Percentiles rank a stretch among this genome's conserved stretches.
Evolutionary conservation across 169 alveolate genomes (phyloP).

Genomic region (Plasmodium sp.): DNA sequence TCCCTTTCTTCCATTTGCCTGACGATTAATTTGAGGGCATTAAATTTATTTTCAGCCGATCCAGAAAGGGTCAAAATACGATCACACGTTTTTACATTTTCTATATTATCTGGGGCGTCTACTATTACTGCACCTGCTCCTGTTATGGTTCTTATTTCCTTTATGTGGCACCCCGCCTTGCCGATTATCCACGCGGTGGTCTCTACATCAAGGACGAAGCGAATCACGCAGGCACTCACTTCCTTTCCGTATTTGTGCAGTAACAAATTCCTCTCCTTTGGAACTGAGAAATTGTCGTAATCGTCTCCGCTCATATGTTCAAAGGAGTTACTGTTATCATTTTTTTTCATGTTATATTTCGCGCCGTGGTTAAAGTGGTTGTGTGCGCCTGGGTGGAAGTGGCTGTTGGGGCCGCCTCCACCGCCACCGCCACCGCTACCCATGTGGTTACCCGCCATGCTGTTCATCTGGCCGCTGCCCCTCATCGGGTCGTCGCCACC

Average conservation of each 20-base stretch:
- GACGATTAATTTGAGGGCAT: slow-evolving; percentile 62
- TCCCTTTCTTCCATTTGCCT: slow-evolving; percentile 75
- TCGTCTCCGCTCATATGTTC: slow-evolving; percentile 6
- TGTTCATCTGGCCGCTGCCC: neutral
- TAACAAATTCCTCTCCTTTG: slow-evolving; percentile 33
- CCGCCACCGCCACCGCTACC: neutral
- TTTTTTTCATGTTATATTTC: slow-evolving; percentile 39
- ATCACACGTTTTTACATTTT: slow-evolving; percentile 72
- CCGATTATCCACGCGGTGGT: slow-evolving; percentile 74
- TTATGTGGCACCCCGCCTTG: slow-evolving; percentile 60
- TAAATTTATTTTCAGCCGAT: slow-evolving; percentile 69
- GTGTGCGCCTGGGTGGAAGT: neutral
- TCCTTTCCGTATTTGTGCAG: slow-evolving; percentile 54
- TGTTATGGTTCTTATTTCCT: slow-evolving; percentile 58
- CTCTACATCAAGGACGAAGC: slow-evolving; percentile 66
- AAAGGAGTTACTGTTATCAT: slow-evolving; percentile 32
- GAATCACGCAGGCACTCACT: slow-evolving; percentile 53
- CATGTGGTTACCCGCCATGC: neutral
- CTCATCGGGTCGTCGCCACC: neutral
- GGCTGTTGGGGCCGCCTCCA: neutral
- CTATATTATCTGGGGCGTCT: slow-evolving; percentile 66
- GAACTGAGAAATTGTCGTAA: slow-evolving; percentile 38
- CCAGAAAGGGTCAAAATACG: slow-evolving; percentile 65
- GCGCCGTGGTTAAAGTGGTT: neutral
- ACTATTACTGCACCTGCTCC: slow-evolving; percentile 75